Evolutionary conservation across 2,329 filamentous ascomycete species (phyloP).

Genomic region (Xylaria sp.): DNA sequence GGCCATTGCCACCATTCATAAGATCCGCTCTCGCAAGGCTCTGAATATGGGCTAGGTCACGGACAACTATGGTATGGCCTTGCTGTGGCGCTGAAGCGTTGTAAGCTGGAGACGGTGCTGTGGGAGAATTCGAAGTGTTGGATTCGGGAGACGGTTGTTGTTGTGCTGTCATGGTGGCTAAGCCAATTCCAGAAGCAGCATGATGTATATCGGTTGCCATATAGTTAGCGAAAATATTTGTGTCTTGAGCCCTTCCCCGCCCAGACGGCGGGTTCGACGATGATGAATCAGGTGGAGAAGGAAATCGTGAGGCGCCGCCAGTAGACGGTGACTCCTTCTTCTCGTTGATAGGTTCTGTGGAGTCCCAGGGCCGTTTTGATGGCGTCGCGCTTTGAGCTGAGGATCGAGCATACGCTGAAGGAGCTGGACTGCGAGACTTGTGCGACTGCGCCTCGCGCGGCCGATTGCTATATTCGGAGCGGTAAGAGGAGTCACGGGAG

Average conservation of each 20-base stretch:
- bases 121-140: slow-evolving; percentile 44
- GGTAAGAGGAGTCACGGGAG: slow-evolving; percentile 57
- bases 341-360: slow-evolving; percentile 41
- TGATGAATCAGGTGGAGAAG: slow-evolving; percentile 66
- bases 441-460: slow-evolving; percentile 45
- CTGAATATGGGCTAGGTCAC: slow-evolving; percentile 90
- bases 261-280: slow-evolving; percentile 57
- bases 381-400: slow-evolving; percentile 43
- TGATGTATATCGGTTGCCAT: slow-evolving; percentile 60
- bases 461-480: slow-evolving; percentile 53
- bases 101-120: slow-evolving; percentile 47
- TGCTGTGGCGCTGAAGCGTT: slow-evolving; percentile 54
- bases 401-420: slow-evolving; percentile 42
- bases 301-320: slow-evolving; percentile 61
- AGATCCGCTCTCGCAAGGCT: slow-evolving; percentile 85
- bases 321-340: slow-evolving; percentile 45
- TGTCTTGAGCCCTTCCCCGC: slow-evolving; percentile 55
- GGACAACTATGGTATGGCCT: slow-evolving; percentile 77
- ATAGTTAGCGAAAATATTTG: slow-evolving; percentile 53
- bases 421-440: slow-evolving; percentile 43
- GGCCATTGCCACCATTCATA: slow-evolving; percentile 61
- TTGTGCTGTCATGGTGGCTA: slow-evolving; percentile 42
- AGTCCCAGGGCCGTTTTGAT: slow-evolving; percentile 49
- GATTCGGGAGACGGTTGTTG: slow-evolving; percentile 49
- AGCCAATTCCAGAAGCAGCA: slow-evolving; percentile 42